Percentiles rank a stretch among this genome's conserved stretches.
These are phyloP conservation scores for Phanerochaete sordida DNA, from an alignment of 768 basidiomycete species.

Conservation along the genomic window DNA sequence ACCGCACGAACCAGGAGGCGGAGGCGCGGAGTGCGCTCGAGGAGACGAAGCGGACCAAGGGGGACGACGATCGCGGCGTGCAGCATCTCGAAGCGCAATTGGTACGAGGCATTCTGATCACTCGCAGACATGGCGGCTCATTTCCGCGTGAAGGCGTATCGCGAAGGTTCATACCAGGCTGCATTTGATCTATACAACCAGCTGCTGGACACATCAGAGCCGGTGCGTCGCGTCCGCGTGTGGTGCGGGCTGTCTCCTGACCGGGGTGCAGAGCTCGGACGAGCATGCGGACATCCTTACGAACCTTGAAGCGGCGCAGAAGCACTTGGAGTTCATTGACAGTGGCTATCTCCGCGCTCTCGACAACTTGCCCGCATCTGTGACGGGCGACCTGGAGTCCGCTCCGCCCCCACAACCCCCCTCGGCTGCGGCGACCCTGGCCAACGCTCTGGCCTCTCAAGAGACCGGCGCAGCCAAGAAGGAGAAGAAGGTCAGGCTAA, in stretches of 20 bases:
- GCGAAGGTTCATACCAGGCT: slow-evolving; percentile 68
- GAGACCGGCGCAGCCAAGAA: slow-evolving; percentile 28
- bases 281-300: slow-evolving; percentile 86
- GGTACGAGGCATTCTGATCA: slow-evolving; percentile 41
- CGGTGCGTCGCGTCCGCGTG: slow-evolving; percentile 44
- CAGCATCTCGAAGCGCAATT: slow-evolving; percentile 86
- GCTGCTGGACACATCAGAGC: slow-evolving; percentile 73
- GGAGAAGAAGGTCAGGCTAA: slow-evolving; percentile 50
- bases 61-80: slow-evolving; percentile 51
- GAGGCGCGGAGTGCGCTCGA: slow-evolving; percentile 59
- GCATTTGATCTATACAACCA: slow-evolving; percentile 79
- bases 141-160: slow-evolving; percentile 55
- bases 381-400: slow-evolving; percentile 55
- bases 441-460: slow-evolving; percentile 26
- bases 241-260: neutral
- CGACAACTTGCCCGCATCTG: slow-evolving; percentile 51
- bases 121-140: neutral
- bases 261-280: slow-evolving; percentile 61
- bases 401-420: slow-evolving; percentile 53
- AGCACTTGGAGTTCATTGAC: slow-evolving; percentile 81
- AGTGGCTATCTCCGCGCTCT: slow-evolving; percentile 63
- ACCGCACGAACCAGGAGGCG: slow-evolving; percentile 73
- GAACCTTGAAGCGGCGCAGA: slow-evolving; percentile 79
- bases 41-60: slow-evolving; percentile 36
- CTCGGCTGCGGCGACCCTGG: slow-evolving; percentile 26